Evolutionary conservation across 2,329 filamentous ascomycete genomes (phyloP).

Genomic region (Claviceps pusilla): DNA sequence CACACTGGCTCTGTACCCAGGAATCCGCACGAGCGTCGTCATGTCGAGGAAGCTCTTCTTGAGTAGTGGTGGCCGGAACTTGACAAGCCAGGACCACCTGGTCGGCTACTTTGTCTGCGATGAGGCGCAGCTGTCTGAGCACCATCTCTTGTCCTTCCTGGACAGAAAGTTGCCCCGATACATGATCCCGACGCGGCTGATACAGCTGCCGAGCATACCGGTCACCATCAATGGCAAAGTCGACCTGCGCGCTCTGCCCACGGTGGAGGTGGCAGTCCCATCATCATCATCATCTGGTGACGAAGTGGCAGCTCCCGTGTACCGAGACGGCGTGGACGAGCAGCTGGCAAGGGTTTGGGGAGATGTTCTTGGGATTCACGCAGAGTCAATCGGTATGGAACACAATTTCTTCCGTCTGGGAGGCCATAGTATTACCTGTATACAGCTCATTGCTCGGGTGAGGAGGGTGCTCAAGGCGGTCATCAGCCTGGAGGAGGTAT

Average conservation of each 20-base stretch:
- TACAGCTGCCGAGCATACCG: not conserved
- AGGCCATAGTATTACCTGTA: constrained; percentile 1
- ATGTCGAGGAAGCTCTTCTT: not conserved
- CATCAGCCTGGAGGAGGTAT: not conserved
- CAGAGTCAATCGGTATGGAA: not conserved
- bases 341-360: not conserved
- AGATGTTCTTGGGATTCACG: not conserved
- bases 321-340: constrained; percentile 2
- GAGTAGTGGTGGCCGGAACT: not conserved
- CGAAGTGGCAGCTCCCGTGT: not conserved
- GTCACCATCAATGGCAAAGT: constrained; percentile 1
- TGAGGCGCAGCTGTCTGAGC: not conserved
- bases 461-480: not conserved
- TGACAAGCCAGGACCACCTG: not conserved
- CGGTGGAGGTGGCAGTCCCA: not conserved
- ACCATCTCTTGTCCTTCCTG: not conserved
- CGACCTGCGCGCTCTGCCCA: not conserved
- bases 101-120: constrained; percentile 3
- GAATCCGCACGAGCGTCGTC: not conserved
- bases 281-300: too few relatives aligned
- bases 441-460: constrained; percentile 1
- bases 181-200: not conserved
- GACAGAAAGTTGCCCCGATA: constrained; percentile 1
- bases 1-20: not conserved
- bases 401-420: constrained; percentile 1